Conservation (phyloP, 352 stramenopile genomes). For the Phytophthora constricta region DNA sequence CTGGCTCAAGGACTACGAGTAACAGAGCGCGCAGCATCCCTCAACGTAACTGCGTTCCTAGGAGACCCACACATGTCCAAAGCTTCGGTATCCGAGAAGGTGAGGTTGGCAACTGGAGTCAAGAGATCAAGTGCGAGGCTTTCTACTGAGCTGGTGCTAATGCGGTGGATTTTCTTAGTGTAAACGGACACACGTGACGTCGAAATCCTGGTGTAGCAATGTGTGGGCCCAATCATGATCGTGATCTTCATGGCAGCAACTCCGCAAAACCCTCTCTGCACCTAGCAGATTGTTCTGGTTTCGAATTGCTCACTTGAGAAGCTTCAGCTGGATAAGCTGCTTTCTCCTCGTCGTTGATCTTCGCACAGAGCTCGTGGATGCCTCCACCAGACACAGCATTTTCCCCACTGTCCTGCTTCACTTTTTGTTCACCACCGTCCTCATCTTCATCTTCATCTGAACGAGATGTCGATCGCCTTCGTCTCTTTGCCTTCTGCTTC, state of each 20-base stretch:
- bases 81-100: background rate
- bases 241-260: constrained; percentile 22
- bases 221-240: too few species aligned
- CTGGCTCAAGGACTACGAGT: constrained; percentile 71
- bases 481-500: constrained; percentile 21
- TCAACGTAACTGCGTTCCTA: background rate
- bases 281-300: background rate
- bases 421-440: background rate
- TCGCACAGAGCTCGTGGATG: constrained; percentile 44
- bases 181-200: too few species aligned
- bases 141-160: constrained; percentile 19
- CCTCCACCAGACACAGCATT: background rate
- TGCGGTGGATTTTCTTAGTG: too few species aligned
- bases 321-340: background rate
- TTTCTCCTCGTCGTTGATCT: constrained; percentile 45
- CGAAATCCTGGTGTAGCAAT: too few species aligned
- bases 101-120: too few species aligned
- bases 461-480: constrained; percentile 2
- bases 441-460: background rate
- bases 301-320: background rate
- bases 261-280: constrained; percentile 18
- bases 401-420: background rate
- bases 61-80: background rate
- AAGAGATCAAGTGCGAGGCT: background rate
- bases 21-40: too few species aligned